A percentile compares a stretch with the other conserved stretches of the same genome.
Conservation (phyloP, 2,329 filamentous ascomycete genomes). For the Phaeosphaeria sp. region DNA sequence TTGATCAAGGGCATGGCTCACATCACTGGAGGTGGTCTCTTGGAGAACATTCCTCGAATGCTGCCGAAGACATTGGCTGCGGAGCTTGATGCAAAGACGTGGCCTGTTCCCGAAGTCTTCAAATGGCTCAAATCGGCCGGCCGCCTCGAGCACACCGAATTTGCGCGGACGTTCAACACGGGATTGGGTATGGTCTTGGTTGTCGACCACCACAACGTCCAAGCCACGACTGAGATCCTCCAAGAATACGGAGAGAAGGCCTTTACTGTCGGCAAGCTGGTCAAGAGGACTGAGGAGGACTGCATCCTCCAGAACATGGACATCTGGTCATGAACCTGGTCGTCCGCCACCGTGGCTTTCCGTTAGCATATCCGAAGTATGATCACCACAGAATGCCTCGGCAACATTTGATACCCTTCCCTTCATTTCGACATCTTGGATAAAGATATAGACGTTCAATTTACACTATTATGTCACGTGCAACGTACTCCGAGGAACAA, state of each 20-base stretch:
- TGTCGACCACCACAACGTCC: constrained; percentile 70
- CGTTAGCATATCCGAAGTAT: not conserved
- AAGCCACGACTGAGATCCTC: constrained; percentile 66
- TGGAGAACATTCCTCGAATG: constrained; percentile 95
- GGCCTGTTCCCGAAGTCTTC: constrained; percentile 81
- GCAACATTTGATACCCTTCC: not conserved
- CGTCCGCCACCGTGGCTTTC: not conserved
- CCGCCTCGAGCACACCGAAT: constrained; percentile 78
- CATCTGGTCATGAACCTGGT: constrained; percentile 46
- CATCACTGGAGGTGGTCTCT: constrained; percentile 92
- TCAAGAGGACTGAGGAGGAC: constrained; percentile 59
- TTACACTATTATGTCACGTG: not conserved
- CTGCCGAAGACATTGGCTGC: constrained; percentile 79
- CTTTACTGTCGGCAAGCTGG: constrained; percentile 75
- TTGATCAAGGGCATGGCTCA: constrained; percentile 92
- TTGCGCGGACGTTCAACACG: constrained; percentile 93
- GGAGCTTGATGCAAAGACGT: constrained; percentile 77
- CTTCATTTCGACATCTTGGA: not conserved
- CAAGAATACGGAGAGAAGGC: constrained; percentile 77
- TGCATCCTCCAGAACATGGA: constrained; percentile 70
- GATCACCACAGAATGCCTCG: not conserved
- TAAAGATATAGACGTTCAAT: not conserved
- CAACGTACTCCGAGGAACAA: not conserved
- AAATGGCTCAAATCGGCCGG: constrained; percentile 79
- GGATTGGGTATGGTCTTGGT: constrained; percentile 94